Evolutionary conservation across 2,329 filamentous ascomycete species (phyloP), one percentile per base, ranked within the genome.

Genomic region (Zymoseptoria tritici): DNA sequence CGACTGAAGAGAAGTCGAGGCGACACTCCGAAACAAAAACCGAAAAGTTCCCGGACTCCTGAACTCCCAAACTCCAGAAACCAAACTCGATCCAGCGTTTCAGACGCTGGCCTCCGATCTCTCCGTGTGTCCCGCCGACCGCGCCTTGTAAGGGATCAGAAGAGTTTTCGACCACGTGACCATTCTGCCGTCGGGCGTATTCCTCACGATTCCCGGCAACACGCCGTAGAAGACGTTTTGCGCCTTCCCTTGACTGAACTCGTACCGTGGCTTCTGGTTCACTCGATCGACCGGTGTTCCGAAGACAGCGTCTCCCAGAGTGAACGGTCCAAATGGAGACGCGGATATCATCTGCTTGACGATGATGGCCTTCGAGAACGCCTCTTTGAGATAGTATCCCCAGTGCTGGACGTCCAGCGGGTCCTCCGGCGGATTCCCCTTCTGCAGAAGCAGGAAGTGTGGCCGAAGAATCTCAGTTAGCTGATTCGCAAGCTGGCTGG

Each of bases 331-430:
- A 0, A 56, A 11, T 4, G 20, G 3, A 1, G 60, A 62, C 11
- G 8, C 21, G 4, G 16, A 5, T 1, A 57, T 50, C 3, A 46
- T 52, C 52, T 59, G 62, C 52, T 59, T 59, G 49, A 64, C 26
- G 46, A 57, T 46, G 19, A 61, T 57, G 2, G 62, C 60, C 16
- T 31, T 16, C 4, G 19, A n/a, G 51, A 60, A 58, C 4, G 60
- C 62, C 3, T 56, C 22, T 13, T 57, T 26, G 3, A 64, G 29
- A 36, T 52, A 54, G 9, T 51, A 5, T 7, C 11, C 8, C 62
- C 62, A 64, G 16, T 53, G 31, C 11, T 60, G 19, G 26, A 49
- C 3, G 3, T 42, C 22, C 9, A 52, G 21, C 6, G 21, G 26
- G 19, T 21, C 31, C 24, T 26, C 22, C 2, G 16, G 16, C 19